Evolutionary conservation across 768 basidiomycete genomes (phyloP), one percentile per base, ranked within the genome.

Genomic region (Hypsizygus marmoreus): DNA sequence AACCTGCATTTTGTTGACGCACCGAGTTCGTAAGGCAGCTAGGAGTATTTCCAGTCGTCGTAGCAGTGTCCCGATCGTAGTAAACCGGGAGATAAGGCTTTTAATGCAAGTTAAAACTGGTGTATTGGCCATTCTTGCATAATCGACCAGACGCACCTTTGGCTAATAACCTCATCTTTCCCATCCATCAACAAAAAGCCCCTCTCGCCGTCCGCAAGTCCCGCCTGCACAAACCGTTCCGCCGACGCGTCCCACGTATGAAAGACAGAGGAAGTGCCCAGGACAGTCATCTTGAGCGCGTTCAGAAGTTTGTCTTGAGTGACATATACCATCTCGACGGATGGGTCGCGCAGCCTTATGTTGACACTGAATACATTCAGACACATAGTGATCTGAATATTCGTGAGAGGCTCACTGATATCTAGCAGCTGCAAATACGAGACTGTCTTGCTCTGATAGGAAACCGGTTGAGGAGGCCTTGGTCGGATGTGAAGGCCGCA

Each of bases 191-290:
- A 52, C 5, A 86, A 49, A 31, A 66, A 54, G 0, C 67, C 63
- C 30, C 45, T 60, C 16, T 68, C 60, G 11, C 64, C 70, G 20
- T 68, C 59, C 12, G 61, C 53, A 0, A 72, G 55, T 3, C 64
- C 66, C 9, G 67, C 58, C 45, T 79, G 76, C 2, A 78, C 60
- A 55, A 95, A 92, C 13, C 67, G 72, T 53, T 89, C 84, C 2
- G 58, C 58, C 2, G 25, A 24, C 1, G 64, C 34, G 59, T 89
- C 75, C 90, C 90, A 93, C 7, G 65, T 64, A 60, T 86, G 78
- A 22, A 87, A 67, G 4, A 69, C 56, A 12, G 90, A 91, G 1
- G 89, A 86, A 4, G 79, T 74, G 32, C 90, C 90, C 24, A 86
- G 67, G 4, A 84, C 69, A 2, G 76, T 78, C 62, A 73, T 69